phyloP scores from a whole-genome alignment of 169 alveolate genomes.

The Amoebophrya sp. region DNA sequence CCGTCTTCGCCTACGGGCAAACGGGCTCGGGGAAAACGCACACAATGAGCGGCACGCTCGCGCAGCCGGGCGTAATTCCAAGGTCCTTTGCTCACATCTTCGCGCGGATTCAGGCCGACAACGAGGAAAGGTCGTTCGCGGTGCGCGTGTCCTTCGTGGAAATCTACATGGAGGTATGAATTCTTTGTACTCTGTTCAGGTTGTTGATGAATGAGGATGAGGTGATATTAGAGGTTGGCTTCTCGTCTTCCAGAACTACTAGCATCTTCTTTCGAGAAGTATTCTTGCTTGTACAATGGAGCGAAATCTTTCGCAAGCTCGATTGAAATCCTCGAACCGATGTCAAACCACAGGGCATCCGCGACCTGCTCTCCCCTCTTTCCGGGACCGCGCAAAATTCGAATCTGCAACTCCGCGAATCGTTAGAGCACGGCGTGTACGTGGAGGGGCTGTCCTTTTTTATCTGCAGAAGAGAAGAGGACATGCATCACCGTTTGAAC shows the following conservation, averaged over 20 bases:
- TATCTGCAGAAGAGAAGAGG: not conserved
- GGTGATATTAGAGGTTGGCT: not conserved
- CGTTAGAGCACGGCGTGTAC: not conserved
- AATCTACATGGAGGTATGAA: conserved; percentile 33
- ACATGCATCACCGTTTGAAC: conserved; percentile 26
- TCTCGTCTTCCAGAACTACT: too few species aligned
- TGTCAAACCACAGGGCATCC: too few species aligned
- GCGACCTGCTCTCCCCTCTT: not conserved
- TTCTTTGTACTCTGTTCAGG: too few species aligned
- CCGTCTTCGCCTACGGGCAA: conserved; percentile 3
- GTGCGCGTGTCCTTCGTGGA: conserved; percentile 33
- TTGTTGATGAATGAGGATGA: too few species aligned
- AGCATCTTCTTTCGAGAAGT: too few species aligned
- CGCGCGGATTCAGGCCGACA: not conserved
- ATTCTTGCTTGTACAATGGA: too few species aligned
- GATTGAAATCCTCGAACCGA: too few species aligned
- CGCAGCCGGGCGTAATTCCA: not conserved
- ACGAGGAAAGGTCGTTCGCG: not conserved
- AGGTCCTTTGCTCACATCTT: not conserved
- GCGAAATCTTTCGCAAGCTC: too few species aligned
- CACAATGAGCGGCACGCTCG: not conserved
- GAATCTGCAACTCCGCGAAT: not conserved
- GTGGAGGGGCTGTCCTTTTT: conserved; percentile 24
- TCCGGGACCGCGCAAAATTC: too few species aligned
- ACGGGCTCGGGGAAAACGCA: not conserved